Evolutionary conservation across 306 rosid genomes (phyloP), one percentile per base, ranked within the genome.

Genomic region (Dalbergia oliveri): DNA sequence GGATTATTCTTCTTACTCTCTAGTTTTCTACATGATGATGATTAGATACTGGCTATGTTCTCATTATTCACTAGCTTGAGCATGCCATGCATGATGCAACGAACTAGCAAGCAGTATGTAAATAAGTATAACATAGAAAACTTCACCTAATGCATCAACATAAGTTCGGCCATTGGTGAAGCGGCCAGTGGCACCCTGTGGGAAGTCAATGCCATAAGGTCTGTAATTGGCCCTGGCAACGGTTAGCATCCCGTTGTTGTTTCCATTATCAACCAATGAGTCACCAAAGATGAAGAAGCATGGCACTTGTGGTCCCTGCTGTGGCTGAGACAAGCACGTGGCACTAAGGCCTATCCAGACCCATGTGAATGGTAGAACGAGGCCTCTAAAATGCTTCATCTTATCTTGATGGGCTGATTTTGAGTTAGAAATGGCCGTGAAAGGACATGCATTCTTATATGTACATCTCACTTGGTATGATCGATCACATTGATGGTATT

Each of bases 251-350:
- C 83, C 66, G 78, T 94, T 91, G 82, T 94, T 94, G 75, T 94
- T 94, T 12, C 98, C 98, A 83, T 94, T 94, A 75, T 94, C 98
- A 14, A 94, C 99, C 88, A 94, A 78, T 0, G 99, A 94, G 76
- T 94, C 99, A 0, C 99, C 99, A 58, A 94, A 92, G 35, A 94
- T 94, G 97, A 87, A 94, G 83, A 92, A 94, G 23, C 99, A 80
- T 45, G 95, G 95, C 58, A 94, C 99, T 80, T 88, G 94, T 15
- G 53, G 87, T 18, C 85, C 82, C 45, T 45, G 79, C 3, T 50
- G 87, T 21, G 6, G 79, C 56, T 41, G 59, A 59, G 88, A 84
- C 79, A 26, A 26, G 31, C 31, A 26, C 31, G 3, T 26, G 31
- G 31, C 31, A 26, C 31, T 26, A 26, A 88, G 72, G 79, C 84